These are phyloP conservation scores for Picochlorum sp. DNA, from an alignment of 139 green algal species.

Conservation along the genomic window DNA sequence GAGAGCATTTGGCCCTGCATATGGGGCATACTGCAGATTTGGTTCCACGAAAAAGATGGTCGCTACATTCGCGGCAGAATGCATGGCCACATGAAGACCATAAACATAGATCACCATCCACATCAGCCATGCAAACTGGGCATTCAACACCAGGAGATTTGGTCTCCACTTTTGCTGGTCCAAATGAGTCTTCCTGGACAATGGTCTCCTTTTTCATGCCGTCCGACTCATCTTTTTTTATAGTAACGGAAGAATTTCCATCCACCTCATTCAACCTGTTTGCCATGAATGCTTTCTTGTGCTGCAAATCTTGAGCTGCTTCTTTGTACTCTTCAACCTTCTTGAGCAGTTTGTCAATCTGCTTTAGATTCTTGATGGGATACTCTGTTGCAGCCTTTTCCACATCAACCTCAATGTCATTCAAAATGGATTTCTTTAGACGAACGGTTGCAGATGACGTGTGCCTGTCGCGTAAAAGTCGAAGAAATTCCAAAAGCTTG, in stretches of 20 bases:
- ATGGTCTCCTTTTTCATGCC: not conserved
- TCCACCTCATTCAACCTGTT: not conserved
- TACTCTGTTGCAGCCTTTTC: slow-evolving; percentile 1
- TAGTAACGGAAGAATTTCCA: not conserved
- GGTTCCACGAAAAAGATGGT: slow-evolving; percentile 9
- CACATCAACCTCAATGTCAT: slow-evolving; percentile 4
- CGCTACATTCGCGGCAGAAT: slow-evolving; percentile 41
- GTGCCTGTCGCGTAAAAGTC: slow-evolving; percentile 4
- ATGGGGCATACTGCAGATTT: not conserved
- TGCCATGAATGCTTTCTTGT: not conserved
- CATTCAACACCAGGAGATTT: slow-evolving; percentile 19
- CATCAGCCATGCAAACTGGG: slow-evolving; percentile 20
- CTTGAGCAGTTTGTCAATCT: not conserved
- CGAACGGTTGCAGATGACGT: not conserved
- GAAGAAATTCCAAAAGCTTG: not conserved
- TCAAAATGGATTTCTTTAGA: slow-evolving; percentile 4
- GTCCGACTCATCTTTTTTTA: not conserved
- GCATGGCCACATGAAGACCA: slow-evolving; percentile 40
- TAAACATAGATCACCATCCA: slow-evolving; percentile 21
- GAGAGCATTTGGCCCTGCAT: not conserved
- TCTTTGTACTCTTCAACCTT: not conserved
- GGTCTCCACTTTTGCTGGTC: not conserved
- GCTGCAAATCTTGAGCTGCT: not conserved
- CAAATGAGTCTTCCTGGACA: not conserved
- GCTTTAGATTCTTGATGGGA: slow-evolving; percentile 3